A percentile compares a stretch with the other conserved stretches of the same genome.
phyloP scores from a whole-genome alignment of 768 basidiomycete genomes.

The Agaricus bisporus region DNA sequence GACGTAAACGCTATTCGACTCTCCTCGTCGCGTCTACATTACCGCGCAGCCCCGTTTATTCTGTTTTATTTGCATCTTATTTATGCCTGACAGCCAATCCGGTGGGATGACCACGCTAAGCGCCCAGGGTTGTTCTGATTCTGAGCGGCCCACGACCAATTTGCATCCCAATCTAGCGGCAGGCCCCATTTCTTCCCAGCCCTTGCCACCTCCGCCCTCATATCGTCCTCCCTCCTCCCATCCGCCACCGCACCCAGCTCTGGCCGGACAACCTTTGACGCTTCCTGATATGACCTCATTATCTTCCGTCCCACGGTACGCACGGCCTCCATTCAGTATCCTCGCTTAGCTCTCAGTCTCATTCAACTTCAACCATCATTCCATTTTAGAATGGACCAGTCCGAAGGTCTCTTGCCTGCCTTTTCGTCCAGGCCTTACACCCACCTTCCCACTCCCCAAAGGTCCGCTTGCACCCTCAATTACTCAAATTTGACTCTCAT shows the following conservation, averaged over 20 bases:
- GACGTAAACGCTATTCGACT: constrained; percentile 1
- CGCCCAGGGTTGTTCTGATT: constrained; percentile 10
- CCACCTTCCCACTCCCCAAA: constrained; percentile 33
- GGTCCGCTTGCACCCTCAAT: constrained; percentile 14
- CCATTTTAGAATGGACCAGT: constrained; percentile 12
- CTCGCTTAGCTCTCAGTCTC: not conserved
- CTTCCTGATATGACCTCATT: constrained; percentile 11
- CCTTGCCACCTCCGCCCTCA: constrained; percentile 4
- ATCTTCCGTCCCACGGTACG: constrained; percentile 9
- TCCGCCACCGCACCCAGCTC: not conserved
- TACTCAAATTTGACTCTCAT: not conserved
- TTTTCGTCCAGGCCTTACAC: constrained; percentile 21
- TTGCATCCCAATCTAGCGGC: constrained; percentile 10
- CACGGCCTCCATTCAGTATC: not conserved
- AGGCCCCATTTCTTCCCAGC: constrained; percentile 6
- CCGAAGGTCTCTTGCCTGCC: constrained; percentile 15
- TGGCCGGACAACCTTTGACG: not conserved
- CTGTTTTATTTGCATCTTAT: not conserved
- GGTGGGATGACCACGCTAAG: constrained; percentile 4
- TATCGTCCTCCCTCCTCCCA: not conserved
- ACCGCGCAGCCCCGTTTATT: not conserved
- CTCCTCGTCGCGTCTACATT: not conserved
- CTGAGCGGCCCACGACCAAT: constrained; percentile 8
- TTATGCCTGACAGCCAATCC: not conserved
- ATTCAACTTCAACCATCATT: constrained; percentile 5